Base-by-base conservation (phyloP, 106 monocot genomes). In the Alisma plantagoaquatica region DNA sequence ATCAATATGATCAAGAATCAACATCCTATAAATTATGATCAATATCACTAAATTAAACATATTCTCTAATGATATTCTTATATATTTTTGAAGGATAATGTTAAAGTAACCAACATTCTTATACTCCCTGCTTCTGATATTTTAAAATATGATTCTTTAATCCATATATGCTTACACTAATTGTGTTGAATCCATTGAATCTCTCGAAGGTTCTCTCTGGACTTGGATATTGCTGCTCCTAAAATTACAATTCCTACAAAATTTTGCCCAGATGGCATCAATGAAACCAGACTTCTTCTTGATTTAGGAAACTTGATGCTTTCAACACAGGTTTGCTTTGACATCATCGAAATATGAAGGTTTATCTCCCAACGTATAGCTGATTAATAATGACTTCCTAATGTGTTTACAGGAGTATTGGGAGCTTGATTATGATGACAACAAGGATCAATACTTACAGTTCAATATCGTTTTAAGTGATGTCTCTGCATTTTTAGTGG, bases 221-320 rank as follows among this genome's bases (percentile, higher is more conserved):
- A 98, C 63, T 57, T 98, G 61, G 98, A 98, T 70, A 90, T 98
- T 65, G 89, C 98, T 41, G 98, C 98, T 65, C 98, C 98, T 28
- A 98, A 98, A 62, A 79, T 98, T 41, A 82, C 81, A 11, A 79
- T 98, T 44, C 98, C 98, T 3, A 84, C 81, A 3, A 76, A 98
- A 27, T 98, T 84, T 59, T 69, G 44, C 54, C 90, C 90, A 45
- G 82, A 98, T 26, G 65, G 70, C 16, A 24, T 54, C 47, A 61
- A 77, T 61, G 73, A 74, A 29, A 89, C 98, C 2, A 79, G 60
- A 29, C 90, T 98, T 46, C 65, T 98, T 41, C 90, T 98, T 66
- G 90, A 98, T 71, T 63, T 98, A 29, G 98, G 98, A 66, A 81
- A 90, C 30, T 56, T 98, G 31, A 65, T 74, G 67, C 69, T 98